phyloP scores from a whole-genome alignment of 306 rosid genomes.

The Prunus fruticosa region DNA sequence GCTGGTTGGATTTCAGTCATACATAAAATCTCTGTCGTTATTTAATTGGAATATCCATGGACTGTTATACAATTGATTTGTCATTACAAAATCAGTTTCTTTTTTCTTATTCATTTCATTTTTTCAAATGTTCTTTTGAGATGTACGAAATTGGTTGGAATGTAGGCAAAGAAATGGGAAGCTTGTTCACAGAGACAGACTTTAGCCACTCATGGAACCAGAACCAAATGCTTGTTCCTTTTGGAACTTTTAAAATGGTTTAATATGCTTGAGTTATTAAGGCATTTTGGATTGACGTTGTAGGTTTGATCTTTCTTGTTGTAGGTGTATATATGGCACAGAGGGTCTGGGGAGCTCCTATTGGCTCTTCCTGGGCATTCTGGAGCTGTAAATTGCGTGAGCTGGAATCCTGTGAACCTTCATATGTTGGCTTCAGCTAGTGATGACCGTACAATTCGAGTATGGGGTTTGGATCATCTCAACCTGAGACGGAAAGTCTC shows the following conservation, averaged over 20 bases:
- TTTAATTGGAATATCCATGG: neutral
- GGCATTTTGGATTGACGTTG: neutral
- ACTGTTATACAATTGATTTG: neutral
- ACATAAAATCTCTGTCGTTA: neutral
- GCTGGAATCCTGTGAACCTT: constrained; percentile 62
- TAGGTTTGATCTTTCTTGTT: constrained; percentile 5
- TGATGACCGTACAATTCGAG: constrained; percentile 68
- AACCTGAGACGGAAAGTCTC: constrained; percentile 34
- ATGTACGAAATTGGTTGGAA: neutral
- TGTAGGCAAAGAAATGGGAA: neutral
- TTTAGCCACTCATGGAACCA: too few relatives aligned
- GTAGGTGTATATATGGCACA: constrained; percentile 67
- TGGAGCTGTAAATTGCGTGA: constrained; percentile 66
- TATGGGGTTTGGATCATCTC: constrained; percentile 60
- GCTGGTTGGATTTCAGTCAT: neutral
- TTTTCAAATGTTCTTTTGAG: neutral
- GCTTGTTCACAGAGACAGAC: neutral
- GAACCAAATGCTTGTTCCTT: neutral
- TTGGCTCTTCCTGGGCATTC: constrained; percentile 62
- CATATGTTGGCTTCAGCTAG: constrained; percentile 73
- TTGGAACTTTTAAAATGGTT: neutral
- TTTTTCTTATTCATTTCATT: neutral
- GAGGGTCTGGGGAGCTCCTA: constrained; percentile 50
- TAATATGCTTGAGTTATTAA: neutral
- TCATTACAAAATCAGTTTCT: neutral